Evolutionary conservation across 768 basidiomycete species (phyloP), one percentile per base, ranked within the genome.

Genomic region (Hericium rajendrae): DNA sequence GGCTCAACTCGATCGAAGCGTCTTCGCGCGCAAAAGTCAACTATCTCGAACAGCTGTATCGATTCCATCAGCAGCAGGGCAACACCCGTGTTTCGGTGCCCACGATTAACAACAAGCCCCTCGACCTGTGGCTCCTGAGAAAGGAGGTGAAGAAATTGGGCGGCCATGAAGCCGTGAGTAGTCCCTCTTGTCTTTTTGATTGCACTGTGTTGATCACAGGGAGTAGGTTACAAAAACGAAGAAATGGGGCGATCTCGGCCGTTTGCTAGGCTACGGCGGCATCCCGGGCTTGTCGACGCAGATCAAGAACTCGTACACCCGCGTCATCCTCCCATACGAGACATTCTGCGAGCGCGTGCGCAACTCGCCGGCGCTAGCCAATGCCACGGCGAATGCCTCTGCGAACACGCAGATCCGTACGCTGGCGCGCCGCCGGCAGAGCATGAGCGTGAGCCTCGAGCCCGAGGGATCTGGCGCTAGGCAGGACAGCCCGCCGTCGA

Each of bases 251-350:
- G 85, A 89, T 65, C 73, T 99, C 55, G 91, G 91, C 28, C 82
- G 86, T 51, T 75, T 82, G 39, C 75, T 97, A 57, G 91, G 94
- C 28, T 93, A 92, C 74, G 78, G 85, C 61, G 84, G 87, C 41
- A 82, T 88, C 40, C 86, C 85, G 38, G 88, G 89, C 52, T 79
- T 94, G 58, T 88, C 88, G 15, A 85, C 87, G 1, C 88, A 94
- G 67, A 83, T 98, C 70, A 91, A 91, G 74, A 85, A 83, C 64
- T 91, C 94, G 4, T 99, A 95, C 71, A 79, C 79, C 57, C 83
- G 88, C 55, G 90, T 99, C 67, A 90, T 99, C 64, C 80, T 93
- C 48, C 97, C 97, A n/a, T 99, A 92, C 66, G 95, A 98, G 66
- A 83, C 90, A 65, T 97, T 92, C 69, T 86, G 84, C 57, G 82